phyloP scores from a whole-genome alignment of 2,329 filamentous ascomycete species.

The Orbilia blumenaviensis region DNA sequence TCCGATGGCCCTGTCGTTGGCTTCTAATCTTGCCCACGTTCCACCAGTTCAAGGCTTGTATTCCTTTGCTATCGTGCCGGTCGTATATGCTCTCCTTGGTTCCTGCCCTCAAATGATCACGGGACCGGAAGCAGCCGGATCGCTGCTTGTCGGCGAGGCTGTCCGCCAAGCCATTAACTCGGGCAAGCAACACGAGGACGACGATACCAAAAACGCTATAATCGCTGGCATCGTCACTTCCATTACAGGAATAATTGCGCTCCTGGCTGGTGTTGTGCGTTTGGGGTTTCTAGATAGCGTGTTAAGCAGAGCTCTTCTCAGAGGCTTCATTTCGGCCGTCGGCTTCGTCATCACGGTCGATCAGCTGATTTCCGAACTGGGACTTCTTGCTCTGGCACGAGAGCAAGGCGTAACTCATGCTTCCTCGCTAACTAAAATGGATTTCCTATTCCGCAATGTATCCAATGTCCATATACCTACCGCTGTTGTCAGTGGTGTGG shows the following conservation, averaged over 20 bases:
- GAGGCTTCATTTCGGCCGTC: constrained; percentile 96
- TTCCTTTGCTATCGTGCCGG: constrained; percentile 88
- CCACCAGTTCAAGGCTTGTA: constrained; percentile 94
- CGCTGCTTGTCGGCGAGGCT: constrained; percentile 80
- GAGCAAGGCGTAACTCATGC: constrained; percentile 77
- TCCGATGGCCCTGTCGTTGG: constrained; percentile 93
- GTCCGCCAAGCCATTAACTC: constrained; percentile 75
- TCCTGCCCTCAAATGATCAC: constrained; percentile 94
- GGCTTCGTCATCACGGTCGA: constrained; percentile 96
- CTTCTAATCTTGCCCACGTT: constrained; percentile 89
- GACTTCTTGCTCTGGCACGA: constrained; percentile 74
- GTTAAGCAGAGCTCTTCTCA: constrained; percentile 86
- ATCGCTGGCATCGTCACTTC: constrained; percentile 89
- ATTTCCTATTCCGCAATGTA: constrained; percentile 77
- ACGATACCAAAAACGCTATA: constrained; percentile 73
- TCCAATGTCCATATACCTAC: constrained; percentile 77
- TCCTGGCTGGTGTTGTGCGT: constrained; percentile 84
- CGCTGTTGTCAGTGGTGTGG: constrained; percentile 76
- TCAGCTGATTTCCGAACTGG: constrained; percentile 89
- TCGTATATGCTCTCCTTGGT: constrained; percentile 89
- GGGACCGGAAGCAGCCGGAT: constrained; percentile 92
- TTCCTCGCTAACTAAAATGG: constrained; percentile 84
- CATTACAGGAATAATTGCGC: constrained; percentile 84
- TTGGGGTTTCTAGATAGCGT: constrained; percentile 95
- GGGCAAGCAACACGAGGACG: constrained; percentile 74